Base-by-base conservation (phyloP, 495 filamentous ascomycete genomes). In the Trichoderma gamsii region DNA sequence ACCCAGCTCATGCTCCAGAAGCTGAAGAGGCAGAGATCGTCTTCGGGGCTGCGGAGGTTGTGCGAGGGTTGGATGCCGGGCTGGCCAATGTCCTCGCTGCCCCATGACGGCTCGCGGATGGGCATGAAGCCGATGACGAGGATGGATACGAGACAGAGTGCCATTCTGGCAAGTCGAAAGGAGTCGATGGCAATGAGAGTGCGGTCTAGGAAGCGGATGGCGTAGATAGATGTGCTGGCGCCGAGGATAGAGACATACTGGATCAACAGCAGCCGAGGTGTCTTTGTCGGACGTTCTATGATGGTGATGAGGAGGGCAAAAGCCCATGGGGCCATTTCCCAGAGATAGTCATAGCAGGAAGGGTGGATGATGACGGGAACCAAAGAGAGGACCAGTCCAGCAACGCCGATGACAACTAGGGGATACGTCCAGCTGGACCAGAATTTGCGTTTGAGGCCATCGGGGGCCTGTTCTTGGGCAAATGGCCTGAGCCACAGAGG, bases 1-100 rank as follows among this genome's bases (percentile, higher is more conserved):
- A 96, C 88, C 92, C 92, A 96, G 0, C 90, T 92, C 6, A 96
- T 89, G 3, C 86, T 88, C 78, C 92, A 87, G 73, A 88, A 96
- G 72, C 94, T 90, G 88, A 89, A 93, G 1, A 91, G 80, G 25
- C 82, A 88, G 49, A 95, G 73, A 69, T 89, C 85, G 72, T 96
- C 92, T 74, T 96, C 92, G n/a, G 92, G 92, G 64, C 89, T 94
- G 41, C 90, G 86, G 21, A 87, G 81, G 3, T 84, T 72, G 13
- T 78, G 83, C 3, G 83, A 87, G 43, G 92, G 88, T 38, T 77
- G 67, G 18, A 80, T 77, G 43, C 83, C 87, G 7, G 87, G 79
- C 16, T 78, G 74, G 69, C 87, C 86, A 66, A 94, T 92, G 8
- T 85, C 84, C 3, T 83, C 76, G n/a, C 75, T 77, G 29, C 84